Base-by-base conservation (phyloP, 2,329 filamentous ascomycete species). In the Pseudopithomyces chartarum region DNA sequence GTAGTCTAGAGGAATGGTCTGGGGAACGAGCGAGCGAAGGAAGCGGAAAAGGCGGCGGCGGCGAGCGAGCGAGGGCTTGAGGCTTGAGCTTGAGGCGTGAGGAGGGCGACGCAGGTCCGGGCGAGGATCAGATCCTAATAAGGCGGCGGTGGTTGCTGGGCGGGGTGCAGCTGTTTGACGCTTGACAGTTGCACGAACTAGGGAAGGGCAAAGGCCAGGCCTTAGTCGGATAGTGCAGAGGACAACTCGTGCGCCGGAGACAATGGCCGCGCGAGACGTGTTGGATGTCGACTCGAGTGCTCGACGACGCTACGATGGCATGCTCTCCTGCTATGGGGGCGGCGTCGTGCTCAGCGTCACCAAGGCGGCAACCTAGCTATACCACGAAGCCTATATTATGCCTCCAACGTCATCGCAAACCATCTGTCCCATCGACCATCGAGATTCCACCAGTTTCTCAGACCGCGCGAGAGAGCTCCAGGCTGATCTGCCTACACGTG, bases 341-440 rank as follows among this genome's bases (percentile, higher is more conserved):
- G 4, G 26, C 26, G 5, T 29, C 26, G 26, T 8, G 8, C 26
- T 29, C 26, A 29, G 26, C 8, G 5, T 55, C 57, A 58, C 36
- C 61, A 59, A 36, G 61, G 56, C 61, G 53, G 15, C 8, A 61
- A 55, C 61, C 61, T 54, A 55, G 54, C 56, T 33, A 58, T 61
- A 61, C 48, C 46, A 40, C 32, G 12, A 20, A 20, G 15, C 23
- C 15, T 55, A 53, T 56, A 23, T 53, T 46, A 51, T 15, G 8
- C 17, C 19, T 33, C 45, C 54, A 53, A 54, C 61, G 61, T 63
- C 61, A 61, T 63, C 20, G 57, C 55, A 39, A 52, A 49, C 13
- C 33, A 6, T 48, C 20, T 15, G 36, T 46, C 58, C 13, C 52
- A 33, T 13, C 33, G 43, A 19, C 40, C 54, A 54, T 52, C 56